These are phyloP conservation scores for Stachybotrys echinatus DNA, from an alignment of 2,329 filamentous ascomycete species.

Conservation along the genomic window DNA sequence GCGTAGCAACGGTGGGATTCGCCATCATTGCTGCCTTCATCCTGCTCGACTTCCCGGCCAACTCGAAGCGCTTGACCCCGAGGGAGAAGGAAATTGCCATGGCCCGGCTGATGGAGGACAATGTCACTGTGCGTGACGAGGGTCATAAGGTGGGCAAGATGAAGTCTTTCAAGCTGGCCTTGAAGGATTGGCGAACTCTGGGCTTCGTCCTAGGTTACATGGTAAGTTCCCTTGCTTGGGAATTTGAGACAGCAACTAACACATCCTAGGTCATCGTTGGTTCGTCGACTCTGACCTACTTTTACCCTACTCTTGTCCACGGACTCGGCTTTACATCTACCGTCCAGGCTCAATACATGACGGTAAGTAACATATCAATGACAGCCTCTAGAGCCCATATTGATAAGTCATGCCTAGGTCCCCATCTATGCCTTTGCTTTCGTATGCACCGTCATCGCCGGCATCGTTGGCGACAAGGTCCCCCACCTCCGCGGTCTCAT, in stretches of 20 bases:
- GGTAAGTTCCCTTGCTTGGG: constrained; percentile 3
- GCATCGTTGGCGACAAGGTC: constrained; percentile 37
- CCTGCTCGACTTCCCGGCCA: constrained; percentile 65
- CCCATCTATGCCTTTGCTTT: constrained; percentile 50
- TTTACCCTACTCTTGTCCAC: constrained; percentile 25
- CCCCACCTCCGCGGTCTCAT: constrained; percentile 36
- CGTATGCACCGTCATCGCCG: constrained; percentile 39
- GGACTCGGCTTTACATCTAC: constrained; percentile 23
- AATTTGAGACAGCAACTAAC: constrained; percentile 1
- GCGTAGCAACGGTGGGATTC: constrained; percentile 55
- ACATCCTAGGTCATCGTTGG: constrained; percentile 20
- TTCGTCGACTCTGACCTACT: constrained; percentile 24
- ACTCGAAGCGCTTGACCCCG: constrained; percentile 51
- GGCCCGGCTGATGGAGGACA: constrained; percentile 53
- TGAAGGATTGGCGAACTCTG: constrained; percentile 12
- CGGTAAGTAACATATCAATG: neutral
- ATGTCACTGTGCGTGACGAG: constrained; percentile 55
- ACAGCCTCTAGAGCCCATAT: neutral
- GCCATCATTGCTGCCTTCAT: constrained; percentile 57
- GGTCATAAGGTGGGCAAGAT: constrained; percentile 37
- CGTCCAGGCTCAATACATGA: constrained; percentile 22
- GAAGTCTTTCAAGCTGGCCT: constrained; percentile 6
- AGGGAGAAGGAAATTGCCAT: constrained; percentile 59
- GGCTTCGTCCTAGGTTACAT: constrained; percentile 14
- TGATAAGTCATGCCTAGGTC: constrained; percentile 12